Evolutionary conservation across 208 protist species (phyloP).

Genomic region (Lotmaria passim): DNA sequence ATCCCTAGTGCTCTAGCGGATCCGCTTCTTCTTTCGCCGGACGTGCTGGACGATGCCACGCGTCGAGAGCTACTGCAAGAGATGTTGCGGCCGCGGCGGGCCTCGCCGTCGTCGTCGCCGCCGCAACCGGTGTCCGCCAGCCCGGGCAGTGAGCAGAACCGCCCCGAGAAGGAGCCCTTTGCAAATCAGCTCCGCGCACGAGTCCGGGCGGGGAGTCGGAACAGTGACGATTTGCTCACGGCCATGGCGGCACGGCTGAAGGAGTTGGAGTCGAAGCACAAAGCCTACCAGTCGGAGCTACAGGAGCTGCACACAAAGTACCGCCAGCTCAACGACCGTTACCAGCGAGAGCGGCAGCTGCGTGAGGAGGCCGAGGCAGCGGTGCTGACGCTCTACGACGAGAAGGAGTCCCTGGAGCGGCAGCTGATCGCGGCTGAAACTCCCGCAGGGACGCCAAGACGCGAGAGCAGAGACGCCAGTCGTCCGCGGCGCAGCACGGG

Average conservation of each 20-base stretch:
- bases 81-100: slow-evolving; percentile 40
- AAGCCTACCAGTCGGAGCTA: slow-evolving; percentile 74
- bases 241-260: slow-evolving; percentile 77
- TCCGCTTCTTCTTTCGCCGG: slow-evolving; percentile 63
- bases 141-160: neutral
- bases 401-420: slow-evolving; percentile 69
- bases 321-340: slow-evolving; percentile 49
- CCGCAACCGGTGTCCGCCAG: neutral
- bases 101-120: slow-evolving; percentile 11
- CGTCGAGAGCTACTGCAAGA: slow-evolving; percentile 69
- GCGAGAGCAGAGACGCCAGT: neutral
- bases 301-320: slow-evolving; percentile 77
- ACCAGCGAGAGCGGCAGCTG: slow-evolving; percentile 53
- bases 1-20: slow-evolving; percentile 9
- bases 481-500: no score
- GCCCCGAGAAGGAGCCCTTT: slow-evolving; percentile 37
- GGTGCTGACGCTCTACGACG: slow-evolving; percentile 72
- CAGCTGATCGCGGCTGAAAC: slow-evolving; percentile 49
- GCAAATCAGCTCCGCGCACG: slow-evolving; percentile 60
- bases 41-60: slow-evolving; percentile 86
- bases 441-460: neutral
- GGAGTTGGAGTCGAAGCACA: slow-evolving; percentile 69
- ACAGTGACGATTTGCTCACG: slow-evolving; percentile 59
- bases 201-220: slow-evolving; percentile 38
- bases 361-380: slow-evolving; percentile 73